Base-by-base conservation (phyloP, 208 protist genomes). In the Herpetomonas tarakana region DNA sequence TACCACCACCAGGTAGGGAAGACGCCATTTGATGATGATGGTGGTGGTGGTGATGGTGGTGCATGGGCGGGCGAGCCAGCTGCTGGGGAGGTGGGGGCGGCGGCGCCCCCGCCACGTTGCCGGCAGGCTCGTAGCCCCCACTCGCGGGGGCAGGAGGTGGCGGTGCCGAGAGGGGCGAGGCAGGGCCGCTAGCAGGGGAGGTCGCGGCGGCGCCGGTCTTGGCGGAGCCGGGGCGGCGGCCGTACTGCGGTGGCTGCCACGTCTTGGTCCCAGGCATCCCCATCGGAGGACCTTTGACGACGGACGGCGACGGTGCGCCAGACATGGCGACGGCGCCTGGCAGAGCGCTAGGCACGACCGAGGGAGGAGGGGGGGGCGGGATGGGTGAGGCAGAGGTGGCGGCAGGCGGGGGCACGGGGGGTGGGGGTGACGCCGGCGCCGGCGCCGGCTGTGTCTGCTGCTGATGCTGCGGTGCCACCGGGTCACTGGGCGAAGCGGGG, bases 211-310 rank as follows among this genome's bases (percentile, higher is more conserved):
- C n/a, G n/a, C n/a, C n/a, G 7, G 55, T 47, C 58, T 59, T 66
- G 24, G 60, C 54, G 27, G 57, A 58, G 24, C 18, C 35, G 26
- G 72, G 60, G 30, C 59, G 68, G 44, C 68, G 58, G 9, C 57
- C 62, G 18, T 67, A 65, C 62, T 71, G 70, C 27, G 70, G 70
- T 2, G 70, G 70, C 11, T 39, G 19, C 64, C 64, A 71, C 21
- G 53, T 58, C 25, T 41, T 62, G 24, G 45, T 25, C 9, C 9
- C 19, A 24, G 44, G 19, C 16, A 18, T 11, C 3, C 11, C 11
- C 9, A 11, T 22, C 9, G 44, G 44, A 4, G 44, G 44, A 7
- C 16, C 44, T 18, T 49, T 49, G 9, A 49, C 44, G 11, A 49
- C 4, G 19, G 44, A 11, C 6, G 35, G 35, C 9, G 35, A 14